Evolutionary conservation across 306 rosid species (phyloP).

Genomic region (Clitoria ternatea): DNA sequence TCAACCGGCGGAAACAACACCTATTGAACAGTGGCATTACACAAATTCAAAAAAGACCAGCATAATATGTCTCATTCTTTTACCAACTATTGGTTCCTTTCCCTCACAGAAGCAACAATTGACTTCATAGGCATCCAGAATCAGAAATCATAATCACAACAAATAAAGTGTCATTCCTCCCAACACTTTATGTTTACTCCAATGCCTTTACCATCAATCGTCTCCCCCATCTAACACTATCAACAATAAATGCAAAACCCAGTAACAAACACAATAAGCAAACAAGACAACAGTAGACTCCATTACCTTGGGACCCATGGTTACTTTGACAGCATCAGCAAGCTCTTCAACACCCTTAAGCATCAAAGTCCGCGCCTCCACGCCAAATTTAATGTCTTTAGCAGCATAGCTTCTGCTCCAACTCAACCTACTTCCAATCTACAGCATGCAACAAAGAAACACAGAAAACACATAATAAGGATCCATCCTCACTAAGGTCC

Average conservation of each 20-base stretch:
- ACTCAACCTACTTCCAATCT: constrained; percentile 65
- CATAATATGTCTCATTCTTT: not conserved
- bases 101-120: not conserved
- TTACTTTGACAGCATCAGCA: constrained; percentile 90
- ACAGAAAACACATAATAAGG: not conserved
- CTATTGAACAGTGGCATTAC: not conserved
- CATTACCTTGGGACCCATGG: constrained; percentile 97
- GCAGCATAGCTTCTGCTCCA: constrained; percentile 87
- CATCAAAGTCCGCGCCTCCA: constrained; percentile 92
- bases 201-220: not conserved
- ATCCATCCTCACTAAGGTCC: not conserved
- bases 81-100: not conserved
- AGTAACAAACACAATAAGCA: not conserved
- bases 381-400: constrained; percentile 86
- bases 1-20: not conserved
- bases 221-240: not conserved
- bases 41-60: not conserved
- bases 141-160: not conserved
- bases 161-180: not conserved
- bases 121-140: not conserved
- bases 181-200: not conserved
- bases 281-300: not conserved
- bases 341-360: constrained; percentile 95
- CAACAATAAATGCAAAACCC: not conserved
- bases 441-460: constrained; percentile 7